Percentiles rank a stretch among this genome's conserved stretches.
These are phyloP conservation scores for Cavenderia fasciculata DNA, from an alignment of 78 protist genomes.

Conservation along the genomic window DNA sequence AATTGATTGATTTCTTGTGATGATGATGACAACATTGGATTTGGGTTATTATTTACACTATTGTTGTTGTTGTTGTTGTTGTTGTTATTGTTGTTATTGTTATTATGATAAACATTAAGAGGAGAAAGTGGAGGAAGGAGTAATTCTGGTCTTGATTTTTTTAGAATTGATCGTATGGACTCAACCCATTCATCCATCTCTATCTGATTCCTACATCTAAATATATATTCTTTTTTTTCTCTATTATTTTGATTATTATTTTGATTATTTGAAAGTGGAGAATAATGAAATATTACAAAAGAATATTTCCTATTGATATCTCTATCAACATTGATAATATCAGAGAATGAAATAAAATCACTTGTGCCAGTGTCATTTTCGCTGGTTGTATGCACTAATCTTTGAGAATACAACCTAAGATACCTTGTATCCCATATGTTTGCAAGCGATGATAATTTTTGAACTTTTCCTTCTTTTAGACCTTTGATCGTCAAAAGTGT, in stretches of 20 bases:
- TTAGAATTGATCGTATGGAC: conserved; percentile 47
- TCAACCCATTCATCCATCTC: conserved; percentile 64
- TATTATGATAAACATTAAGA: neutral
- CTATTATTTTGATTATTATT: neutral
- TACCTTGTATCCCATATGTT: conserved; percentile 59
- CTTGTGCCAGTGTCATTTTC: conserved; percentile 44
- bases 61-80: conserved; percentile 8
- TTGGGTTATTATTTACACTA: too few relatives aligned
- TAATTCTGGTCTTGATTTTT: conserved; percentile 58
- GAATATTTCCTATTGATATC: conserved; percentile 35
- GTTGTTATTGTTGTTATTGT: neutral
- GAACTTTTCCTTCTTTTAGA: conserved; percentile 68
- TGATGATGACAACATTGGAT: too few relatives aligned
- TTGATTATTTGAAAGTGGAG: neutral
- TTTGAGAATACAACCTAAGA: conserved; percentile 42
- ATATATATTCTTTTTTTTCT: conserved; percentile 38
- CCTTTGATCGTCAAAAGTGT: conserved; percentile 20
- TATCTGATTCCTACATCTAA: conserved; percentile 65
- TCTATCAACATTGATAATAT: conserved; percentile 57
- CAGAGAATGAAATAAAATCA: conserved; percentile 61
- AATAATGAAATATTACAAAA: neutral
- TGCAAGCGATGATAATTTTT: conserved; percentile 29
- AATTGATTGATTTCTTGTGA: too few relatives aligned
- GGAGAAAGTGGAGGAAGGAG: conserved; percentile 56
- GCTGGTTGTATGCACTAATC: conserved; percentile 37